Evolutionary conservation across 352 stramenopile species (phyloP).

Genomic region (Phytophthora tentaculata): DNA sequence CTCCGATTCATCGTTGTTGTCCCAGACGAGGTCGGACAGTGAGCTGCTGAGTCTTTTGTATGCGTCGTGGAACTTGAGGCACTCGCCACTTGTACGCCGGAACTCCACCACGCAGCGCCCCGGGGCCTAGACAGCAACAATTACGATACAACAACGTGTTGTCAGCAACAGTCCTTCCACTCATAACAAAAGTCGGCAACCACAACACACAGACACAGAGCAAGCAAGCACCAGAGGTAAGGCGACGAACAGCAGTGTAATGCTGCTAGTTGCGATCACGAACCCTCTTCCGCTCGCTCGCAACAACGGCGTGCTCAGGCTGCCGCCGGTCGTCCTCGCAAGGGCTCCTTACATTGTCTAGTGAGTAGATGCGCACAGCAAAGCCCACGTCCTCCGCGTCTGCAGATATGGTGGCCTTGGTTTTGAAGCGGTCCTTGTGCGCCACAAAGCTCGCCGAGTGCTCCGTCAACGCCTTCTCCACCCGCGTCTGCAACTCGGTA

Average conservation of each 20-base stretch:
- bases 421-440: constrained; percentile 79
- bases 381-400: constrained; percentile 59
- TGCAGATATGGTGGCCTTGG: constrained; percentile 61
- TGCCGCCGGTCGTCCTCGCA: constrained; percentile 24
- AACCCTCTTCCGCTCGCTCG: too few relatives aligned
- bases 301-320: constrained; percentile 25
- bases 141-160: constrained; percentile 29
- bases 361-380: constrained; percentile 68
- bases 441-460: constrained; percentile 51
- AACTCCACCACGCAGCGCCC: constrained; percentile 75
- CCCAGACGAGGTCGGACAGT: constrained; percentile 64
- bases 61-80: constrained; percentile 74
- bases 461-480: constrained; percentile 63
- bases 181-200: constrained; percentile 30
- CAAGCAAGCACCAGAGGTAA: constrained; percentile 36
- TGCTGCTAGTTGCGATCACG: constrained; percentile 37
- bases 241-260: constrained; percentile 25
- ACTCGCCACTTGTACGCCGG: constrained; percentile 70
- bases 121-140: constrained; percentile 43
- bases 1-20: constrained; percentile 44
- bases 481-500: constrained; percentile 55
- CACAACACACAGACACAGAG: constrained; percentile 28
- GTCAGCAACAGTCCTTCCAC: constrained; percentile 31
- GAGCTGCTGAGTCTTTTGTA: constrained; percentile 70
- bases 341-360: constrained; percentile 67